Evolutionary conservation across 768 basidiomycete genomes (phyloP).

Genomic region (Clitopilus hobsonii): DNA sequence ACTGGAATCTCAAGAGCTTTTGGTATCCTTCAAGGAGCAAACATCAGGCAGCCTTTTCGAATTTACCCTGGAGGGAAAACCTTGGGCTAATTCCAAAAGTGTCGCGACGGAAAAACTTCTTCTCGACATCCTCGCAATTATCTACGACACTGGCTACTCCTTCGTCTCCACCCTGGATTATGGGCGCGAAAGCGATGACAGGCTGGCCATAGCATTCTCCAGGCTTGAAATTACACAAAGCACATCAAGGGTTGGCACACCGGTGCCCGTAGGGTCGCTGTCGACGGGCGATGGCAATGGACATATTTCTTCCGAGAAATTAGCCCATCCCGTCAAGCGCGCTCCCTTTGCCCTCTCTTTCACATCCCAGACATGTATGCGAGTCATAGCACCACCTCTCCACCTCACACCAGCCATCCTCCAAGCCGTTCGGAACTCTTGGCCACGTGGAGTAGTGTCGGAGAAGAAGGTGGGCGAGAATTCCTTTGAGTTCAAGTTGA

Average conservation of each 20-base stretch:
- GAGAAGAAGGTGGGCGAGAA: conserved; percentile 73
- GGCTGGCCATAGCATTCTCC: conserved; percentile 67
- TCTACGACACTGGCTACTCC: conserved; percentile 59
- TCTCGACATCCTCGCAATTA: conserved; percentile 56
- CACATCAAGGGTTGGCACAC: conserved; percentile 23
- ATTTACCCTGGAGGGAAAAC: conserved; percentile 63
- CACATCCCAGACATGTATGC: conserved; percentile 58
- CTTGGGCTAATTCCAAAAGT: conserved; percentile 69
- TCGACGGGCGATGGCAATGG: conserved; percentile 34
- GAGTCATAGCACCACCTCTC: conserved; percentile 74
- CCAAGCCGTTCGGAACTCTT: conserved; percentile 71
- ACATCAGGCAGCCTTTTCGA: conserved; percentile 55
- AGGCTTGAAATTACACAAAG: conserved; percentile 32
- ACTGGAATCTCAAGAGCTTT: conserved; percentile 41
- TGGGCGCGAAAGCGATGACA: conserved; percentile 72
- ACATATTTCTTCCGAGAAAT: conserved; percentile 31
- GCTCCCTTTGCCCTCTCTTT: conserved; percentile 73
- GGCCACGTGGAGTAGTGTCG: conserved; percentile 75
- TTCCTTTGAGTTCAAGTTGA: conserved; percentile 76
- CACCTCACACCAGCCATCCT: conserved; percentile 75
- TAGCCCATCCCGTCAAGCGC: conserved; percentile 22
- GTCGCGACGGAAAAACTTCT: conserved; percentile 63
- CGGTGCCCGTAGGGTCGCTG: conserved; percentile 29
- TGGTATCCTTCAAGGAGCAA: conserved; percentile 51
- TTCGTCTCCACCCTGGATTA: conserved; percentile 73